Evolutionary conservation across 768 basidiomycete genomes (phyloP), one percentile per base, ranked within the genome.

Genomic region (Leccinum rimulosum): DNA sequence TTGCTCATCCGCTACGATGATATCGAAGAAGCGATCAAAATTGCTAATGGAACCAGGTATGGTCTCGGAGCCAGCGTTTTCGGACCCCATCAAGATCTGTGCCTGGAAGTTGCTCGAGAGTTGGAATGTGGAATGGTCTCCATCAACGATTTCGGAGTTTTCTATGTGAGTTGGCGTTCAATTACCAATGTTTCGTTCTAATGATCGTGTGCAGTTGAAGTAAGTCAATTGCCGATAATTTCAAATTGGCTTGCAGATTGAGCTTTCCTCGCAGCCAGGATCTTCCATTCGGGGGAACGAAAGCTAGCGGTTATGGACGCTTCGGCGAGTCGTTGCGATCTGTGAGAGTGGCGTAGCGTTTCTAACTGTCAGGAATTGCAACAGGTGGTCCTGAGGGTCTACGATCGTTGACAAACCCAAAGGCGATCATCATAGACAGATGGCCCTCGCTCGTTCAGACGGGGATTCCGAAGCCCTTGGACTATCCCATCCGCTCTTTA

Each of bases 61-160:
- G 95, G 91, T 12, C 85, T 99, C 30, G 96, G 95, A 19, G 94
- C 95, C 2, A 92, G 91, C 56, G 93, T 99, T 19, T 99, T 95
- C 70, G 97, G 97, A 9, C 88, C 88, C 10, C 85, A 91, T 68
- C 88, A 89, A 70, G 81, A 82, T 43, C 77, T 89, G 47, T 94
- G 93, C 68, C 64, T 92, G 55, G 78, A 87, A 51, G 88, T 98
- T 22, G 95, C 95, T 30, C 85, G 86, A 64, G 76, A 79, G 51
- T 77, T 99, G 53, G 86, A 96, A 54, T 95, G 93, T 66, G 96
- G 96, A 50, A 98, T 99, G 97, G 96, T 98, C 3, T 88, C 95
- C 19, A 81, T 97, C 61, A 98, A 98, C 66, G 97, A 98, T 76
- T 97, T 93, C 69, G 94, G 84, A 12, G 88, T 89, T 8, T 93